phyloP scores from a whole-genome alignment of 441 rosid genomes.

The Euphorbia corollata region DNA sequence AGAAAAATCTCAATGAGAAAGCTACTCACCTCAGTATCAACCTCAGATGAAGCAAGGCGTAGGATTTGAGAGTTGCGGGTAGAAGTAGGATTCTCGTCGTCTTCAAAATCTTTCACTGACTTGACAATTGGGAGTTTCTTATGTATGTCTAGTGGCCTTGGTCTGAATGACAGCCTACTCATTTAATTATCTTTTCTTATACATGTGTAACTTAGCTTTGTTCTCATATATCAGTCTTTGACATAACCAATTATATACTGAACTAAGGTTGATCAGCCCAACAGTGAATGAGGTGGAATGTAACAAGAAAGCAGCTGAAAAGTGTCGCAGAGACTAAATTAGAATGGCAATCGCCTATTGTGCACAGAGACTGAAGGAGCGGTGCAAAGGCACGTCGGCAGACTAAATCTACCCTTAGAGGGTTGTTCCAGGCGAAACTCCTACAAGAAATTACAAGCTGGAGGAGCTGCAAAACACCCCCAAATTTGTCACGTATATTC shows the following conservation, averaged over 20 bases:
- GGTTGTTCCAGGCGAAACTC: too few relatives aligned
- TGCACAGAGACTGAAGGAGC: too few relatives aligned
- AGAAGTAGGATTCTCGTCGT: conserved; percentile 67
- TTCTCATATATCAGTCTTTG: not conserved
- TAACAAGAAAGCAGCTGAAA: not conserved
- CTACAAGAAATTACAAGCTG: too few relatives aligned
- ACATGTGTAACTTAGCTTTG: not conserved
- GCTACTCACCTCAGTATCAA: conserved; percentile 45
- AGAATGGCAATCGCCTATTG: too few relatives aligned
- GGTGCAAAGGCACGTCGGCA: too few relatives aligned
- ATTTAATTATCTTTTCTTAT: conserved; percentile 38
- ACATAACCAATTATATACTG: not conserved
- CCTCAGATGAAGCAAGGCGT: conserved; percentile 45
- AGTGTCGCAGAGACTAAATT: not conserved
- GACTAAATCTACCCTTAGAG: too few relatives aligned
- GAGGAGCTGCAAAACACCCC: not conserved
- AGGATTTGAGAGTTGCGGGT: conserved; percentile 72
- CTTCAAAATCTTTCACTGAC: conserved; percentile 83
- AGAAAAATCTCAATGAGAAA: not conserved
- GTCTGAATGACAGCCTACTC: conserved; percentile 89
- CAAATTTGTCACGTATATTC: not conserved
- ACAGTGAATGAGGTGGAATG: not conserved
- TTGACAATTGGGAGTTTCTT: conserved; percentile 88
- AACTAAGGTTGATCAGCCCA: not conserved
- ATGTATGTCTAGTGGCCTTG: conserved; percentile 83